Evolutionary conservation across 768 basidiomycete genomes (phyloP).

Genomic region (Rhodotorula sphaerocarpa): DNA sequence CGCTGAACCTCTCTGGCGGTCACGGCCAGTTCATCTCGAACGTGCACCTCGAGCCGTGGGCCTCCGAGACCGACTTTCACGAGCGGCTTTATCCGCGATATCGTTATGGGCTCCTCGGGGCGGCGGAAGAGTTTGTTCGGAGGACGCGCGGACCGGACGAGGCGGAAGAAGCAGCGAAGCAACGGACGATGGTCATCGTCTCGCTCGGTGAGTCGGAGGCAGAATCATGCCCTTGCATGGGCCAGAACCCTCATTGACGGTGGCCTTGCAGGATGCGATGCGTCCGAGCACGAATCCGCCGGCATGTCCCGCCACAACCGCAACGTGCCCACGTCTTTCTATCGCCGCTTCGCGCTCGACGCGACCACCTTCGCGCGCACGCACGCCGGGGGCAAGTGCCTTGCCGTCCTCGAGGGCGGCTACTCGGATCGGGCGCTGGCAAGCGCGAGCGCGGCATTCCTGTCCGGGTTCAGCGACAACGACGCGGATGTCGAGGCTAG

Average conservation of each 20-base stretch:
- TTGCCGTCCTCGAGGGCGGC: slow-evolving; percentile 90
- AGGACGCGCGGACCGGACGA: slow-evolving; percentile 51
- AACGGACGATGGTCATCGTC: slow-evolving; percentile 74
- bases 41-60: slow-evolving; percentile 68
- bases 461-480: slow-evolving; percentile 57
- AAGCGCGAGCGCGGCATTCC: slow-evolving; percentile 73
- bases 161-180: slow-evolving; percentile 21
- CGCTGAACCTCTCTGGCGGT: slow-evolving; percentile 63
- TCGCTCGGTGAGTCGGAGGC: slow-evolving; percentile 59
- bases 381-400: slow-evolving; percentile 60
- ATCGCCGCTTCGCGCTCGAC: slow-evolving; percentile 70
- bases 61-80: slow-evolving; percentile 67
- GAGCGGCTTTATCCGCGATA: slow-evolving; percentile 60
- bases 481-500: too few species aligned
- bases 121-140: slow-evolving; percentile 64
- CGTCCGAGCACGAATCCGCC: slow-evolving; percentile 78
- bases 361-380: slow-evolving; percentile 57
- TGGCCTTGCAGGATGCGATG: slow-evolving; percentile 73
- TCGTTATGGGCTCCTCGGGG: slow-evolving; percentile 56
- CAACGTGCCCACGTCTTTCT: slow-evolving; percentile 81
- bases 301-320: slow-evolving; percentile 87
- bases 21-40: slow-evolving; percentile 86
- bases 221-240: too few species aligned
- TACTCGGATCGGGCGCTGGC: slow-evolving; percentile 82
- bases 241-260: too few species aligned